Percentiles rank a stretch among this genome's conserved stretches.
Evolutionary conservation across 2,329 filamentous ascomycete genomes (phyloP).

Genomic region (Clarireedia homoeocarpa): DNA sequence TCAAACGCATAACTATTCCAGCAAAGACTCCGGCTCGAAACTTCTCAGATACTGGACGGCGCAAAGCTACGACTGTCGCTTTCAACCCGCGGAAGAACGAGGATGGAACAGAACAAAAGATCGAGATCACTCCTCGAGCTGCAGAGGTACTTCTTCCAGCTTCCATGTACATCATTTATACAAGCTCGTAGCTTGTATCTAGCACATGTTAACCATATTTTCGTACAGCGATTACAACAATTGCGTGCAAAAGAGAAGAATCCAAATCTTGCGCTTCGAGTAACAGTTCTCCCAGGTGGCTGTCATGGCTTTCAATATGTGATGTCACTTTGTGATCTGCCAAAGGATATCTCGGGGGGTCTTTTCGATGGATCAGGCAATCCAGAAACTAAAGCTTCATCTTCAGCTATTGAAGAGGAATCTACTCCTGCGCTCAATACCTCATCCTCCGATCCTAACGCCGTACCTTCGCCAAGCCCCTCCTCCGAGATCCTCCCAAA

Average conservation of each 20-base stretch:
- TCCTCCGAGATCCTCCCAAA: not conserved
- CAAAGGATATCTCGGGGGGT: slow-evolving; percentile 24
- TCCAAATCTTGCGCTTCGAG: slow-evolving; percentile 76
- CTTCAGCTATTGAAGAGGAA: slow-evolving; percentile 19
- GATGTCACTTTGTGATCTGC: slow-evolving; percentile 72
- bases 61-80: slow-evolving; percentile 29
- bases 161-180: not conserved
- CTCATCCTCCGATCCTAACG: slow-evolving; percentile 14
- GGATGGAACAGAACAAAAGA: slow-evolving; percentile 72
- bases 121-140: slow-evolving; percentile 79
- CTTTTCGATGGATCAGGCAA: not conserved
- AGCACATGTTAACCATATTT: not conserved
- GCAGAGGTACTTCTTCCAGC: slow-evolving; percentile 52
- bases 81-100: slow-evolving; percentile 73
- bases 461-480: not conserved
- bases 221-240: slow-evolving; percentile 34
- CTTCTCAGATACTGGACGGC: slow-evolving; percentile 17
- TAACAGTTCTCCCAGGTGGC: slow-evolving; percentile 86
- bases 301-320: slow-evolving; percentile 98
- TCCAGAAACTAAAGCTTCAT: not conserved
- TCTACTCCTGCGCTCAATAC: slow-evolving; percentile 15
- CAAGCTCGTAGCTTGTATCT: not conserved
- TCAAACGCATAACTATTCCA: not conserved
- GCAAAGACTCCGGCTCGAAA: not conserved
- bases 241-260: slow-evolving; percentile 56